Evolutionary conservation across 805 yeast species (phyloP).

Genomic region (Ascoidea tarda): DNA sequence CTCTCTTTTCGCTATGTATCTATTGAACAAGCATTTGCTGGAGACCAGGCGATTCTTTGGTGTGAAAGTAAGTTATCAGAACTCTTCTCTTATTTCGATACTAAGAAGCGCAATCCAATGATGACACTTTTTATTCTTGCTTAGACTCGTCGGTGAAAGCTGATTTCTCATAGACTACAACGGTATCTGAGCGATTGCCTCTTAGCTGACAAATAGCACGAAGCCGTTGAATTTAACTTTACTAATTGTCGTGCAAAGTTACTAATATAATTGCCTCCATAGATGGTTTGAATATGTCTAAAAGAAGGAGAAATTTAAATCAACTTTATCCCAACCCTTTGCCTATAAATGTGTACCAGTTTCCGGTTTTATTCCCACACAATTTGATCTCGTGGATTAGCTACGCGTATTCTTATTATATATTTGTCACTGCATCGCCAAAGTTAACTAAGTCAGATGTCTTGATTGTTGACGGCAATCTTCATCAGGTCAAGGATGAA

Average conservation of each 20-base stretch:
- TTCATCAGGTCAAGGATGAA: constrained; percentile 19
- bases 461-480: constrained; percentile 21
- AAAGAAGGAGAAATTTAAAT: constrained; percentile 18
- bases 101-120: too few relatives aligned
- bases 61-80: too few relatives aligned
- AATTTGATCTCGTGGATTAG: constrained; percentile 55
- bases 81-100: too few relatives aligned
- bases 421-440: constrained; percentile 13
- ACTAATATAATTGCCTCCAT: background rate
- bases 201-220: background rate
- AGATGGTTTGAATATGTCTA: constrained; percentile 16
- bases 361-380: constrained; percentile 44
- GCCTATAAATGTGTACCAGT: constrained; percentile 35
- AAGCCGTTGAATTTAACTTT: too few relatives aligned
- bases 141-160: constrained; percentile 31
- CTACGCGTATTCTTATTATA: constrained; percentile 21
- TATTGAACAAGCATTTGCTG: too few relatives aligned
- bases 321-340: constrained; percentile 27
- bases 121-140: too few relatives aligned
- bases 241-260: too few relatives aligned
- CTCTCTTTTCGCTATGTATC: too few relatives aligned
- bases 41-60: too few relatives aligned
- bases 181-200: constrained; percentile 65
- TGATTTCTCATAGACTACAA: constrained; percentile 85
- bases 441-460: constrained; percentile 11